Base-by-base conservation (phyloP, 2,329 filamentous ascomycete genomes). In the Coleophoma crateriformis region DNA sequence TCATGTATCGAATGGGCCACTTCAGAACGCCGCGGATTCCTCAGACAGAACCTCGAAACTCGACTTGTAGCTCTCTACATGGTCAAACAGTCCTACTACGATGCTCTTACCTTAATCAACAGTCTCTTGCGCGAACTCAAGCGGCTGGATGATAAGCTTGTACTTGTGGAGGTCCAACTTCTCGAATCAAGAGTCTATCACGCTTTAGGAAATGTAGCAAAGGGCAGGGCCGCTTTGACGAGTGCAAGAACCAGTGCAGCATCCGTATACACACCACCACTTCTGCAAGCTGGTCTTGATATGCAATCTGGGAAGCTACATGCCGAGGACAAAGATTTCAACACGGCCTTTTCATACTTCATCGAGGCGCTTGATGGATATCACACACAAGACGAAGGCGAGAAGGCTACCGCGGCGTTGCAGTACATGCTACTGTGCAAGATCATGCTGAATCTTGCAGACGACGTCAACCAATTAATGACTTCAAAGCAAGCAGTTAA, bases 381-480 rank as follows among this genome's bases (percentile, higher is more conserved):
- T 71, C 90, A 94, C 72, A 85, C 86, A 43, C 90, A 95, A 68
- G 94, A 99, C 59, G 90, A 96, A 67, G 75, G 84, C 37, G 74
- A 79, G 56, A 90, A 91, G 71, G 94, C 95, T n/a, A 95, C 92
- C n/a, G 89, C 92, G 12, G 90, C 94, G 11, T 77, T 99, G 58
- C 94, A 99, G 76, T 99, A 99, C 78, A 99, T 99, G 94, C 82
- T 99, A 48, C 84, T 99, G 34, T 97, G 94, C 84, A 99, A 99
- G 77, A 94, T 99, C 70, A 99, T 99, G 95, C 80, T 99, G 61
- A 99, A 99, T 73, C 79, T 95, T 38, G 90, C 84, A 58, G 91
- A 97, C 75, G 95, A 99, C 69, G 92, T 99, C 68, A 95, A 92
- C 72, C 84, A 87, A 65, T 82, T 99, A 59, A 90, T 99, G 83